Evolutionary conservation across 306 rosid genomes (phyloP).

Genomic region (Castanea sativa): DNA sequence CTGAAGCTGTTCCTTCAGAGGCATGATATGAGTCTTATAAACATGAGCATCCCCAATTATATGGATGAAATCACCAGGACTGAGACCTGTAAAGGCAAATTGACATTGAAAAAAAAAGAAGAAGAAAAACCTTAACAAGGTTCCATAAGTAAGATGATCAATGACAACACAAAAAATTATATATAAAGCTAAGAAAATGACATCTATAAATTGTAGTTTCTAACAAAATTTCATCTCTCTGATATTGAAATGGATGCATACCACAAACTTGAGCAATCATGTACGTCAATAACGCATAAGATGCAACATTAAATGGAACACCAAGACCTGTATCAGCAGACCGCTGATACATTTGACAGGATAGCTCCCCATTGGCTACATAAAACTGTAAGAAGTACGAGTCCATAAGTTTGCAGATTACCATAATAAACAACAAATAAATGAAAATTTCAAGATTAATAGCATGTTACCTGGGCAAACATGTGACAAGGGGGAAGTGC

Average conservation of each 20-base stretch:
- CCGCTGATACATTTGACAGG: slow-evolving; percentile 25
- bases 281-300: slow-evolving; percentile 20
- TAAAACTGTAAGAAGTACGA: slow-evolving; percentile 3
- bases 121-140: background rate
- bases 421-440: background rate
- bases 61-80: slow-evolving; percentile 17
- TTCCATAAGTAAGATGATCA: background rate
- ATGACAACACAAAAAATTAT: background rate
- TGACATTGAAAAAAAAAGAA: background rate
- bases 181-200: background rate
- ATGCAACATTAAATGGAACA: slow-evolving; percentile 18
- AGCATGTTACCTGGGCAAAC: slow-evolving; percentile 9
- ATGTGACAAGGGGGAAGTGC: slow-evolving; percentile 12
- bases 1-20: slow-evolving; percentile 26
- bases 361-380: slow-evolving; percentile 30
- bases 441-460: background rate
- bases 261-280: slow-evolving; percentile 29
- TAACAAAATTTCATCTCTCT: background rate
- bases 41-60: slow-evolving; percentile 24
- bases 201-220: background rate
- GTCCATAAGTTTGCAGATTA: background rate
- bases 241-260: background rate
- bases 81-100: slow-evolving; percentile 11
- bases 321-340: slow-evolving; percentile 18
- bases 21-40: slow-evolving; percentile 1